Evolutionary conservation across 352 stramenopile genomes (phyloP).

Genomic region (Pelagophyceae sp.): DNA sequence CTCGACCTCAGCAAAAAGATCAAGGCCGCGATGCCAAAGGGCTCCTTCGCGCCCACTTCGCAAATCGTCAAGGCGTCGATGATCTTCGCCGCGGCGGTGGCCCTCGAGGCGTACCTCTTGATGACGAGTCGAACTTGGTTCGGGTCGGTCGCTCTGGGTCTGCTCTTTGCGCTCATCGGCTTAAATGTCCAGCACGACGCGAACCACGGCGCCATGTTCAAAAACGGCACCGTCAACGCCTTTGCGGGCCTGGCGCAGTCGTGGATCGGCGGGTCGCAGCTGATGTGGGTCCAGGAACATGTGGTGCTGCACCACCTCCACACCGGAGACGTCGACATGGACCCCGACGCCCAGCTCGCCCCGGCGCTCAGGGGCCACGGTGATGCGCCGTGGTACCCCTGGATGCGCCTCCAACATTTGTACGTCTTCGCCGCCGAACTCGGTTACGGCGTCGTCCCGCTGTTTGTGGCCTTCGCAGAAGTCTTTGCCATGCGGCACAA

Average conservation of each 20-base stretch:
- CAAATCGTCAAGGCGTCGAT: slow-evolving; percentile 26
- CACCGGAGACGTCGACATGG: slow-evolving; percentile 29
- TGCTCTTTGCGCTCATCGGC: slow-evolving; percentile 32
- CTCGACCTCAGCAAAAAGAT: slow-evolving; percentile 20
- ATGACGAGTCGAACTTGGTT: neutral
- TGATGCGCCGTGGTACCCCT: slow-evolving; percentile 1
- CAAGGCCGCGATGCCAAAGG: neutral
- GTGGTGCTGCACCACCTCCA: slow-evolving; percentile 37
- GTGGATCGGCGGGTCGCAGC: slow-evolving; percentile 61
- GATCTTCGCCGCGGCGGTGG: neutral
- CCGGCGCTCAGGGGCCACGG: neutral
- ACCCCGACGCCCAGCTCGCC: slow-evolving; percentile 29
- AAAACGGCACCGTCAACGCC: slow-evolving; percentile 50
- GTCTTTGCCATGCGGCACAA: neutral
- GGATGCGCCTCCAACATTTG: slow-evolving; percentile 20
- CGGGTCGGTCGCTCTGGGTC: slow-evolving; percentile 14
- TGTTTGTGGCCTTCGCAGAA: neutral
- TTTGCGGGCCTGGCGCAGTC: slow-evolving; percentile 54
- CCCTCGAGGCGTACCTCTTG: slow-evolving; percentile 21
- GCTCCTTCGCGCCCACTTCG: slow-evolving; percentile 24
- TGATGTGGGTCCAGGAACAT: slow-evolving; percentile 61
- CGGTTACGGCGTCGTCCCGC: slow-evolving; percentile 6
- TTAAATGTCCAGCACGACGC: slow-evolving; percentile 74
- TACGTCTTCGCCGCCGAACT: slow-evolving; percentile 4
- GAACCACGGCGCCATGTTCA: slow-evolving; percentile 67